Percentiles rank a stretch among this genome's conserved stretches.
phyloP scores from a whole-genome alignment of 257 asterid species.

The Solanum chilense region DNA sequence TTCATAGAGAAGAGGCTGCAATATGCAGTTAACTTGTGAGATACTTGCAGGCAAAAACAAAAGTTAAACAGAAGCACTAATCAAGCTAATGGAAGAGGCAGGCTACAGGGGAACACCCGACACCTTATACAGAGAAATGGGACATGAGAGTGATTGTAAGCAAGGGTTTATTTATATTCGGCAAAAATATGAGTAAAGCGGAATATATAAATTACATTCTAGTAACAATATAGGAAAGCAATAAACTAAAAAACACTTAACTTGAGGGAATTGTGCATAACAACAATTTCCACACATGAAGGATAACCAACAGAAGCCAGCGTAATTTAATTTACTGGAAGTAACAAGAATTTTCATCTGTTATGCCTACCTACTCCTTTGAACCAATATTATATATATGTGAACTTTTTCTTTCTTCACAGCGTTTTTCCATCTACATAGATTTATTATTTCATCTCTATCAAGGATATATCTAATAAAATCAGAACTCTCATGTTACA shows the following conservation, averaged over 20 bases:
- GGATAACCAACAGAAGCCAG: not conserved
- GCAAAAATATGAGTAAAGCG: not conserved
- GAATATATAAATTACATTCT: not conserved
- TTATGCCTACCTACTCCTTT: not conserved
- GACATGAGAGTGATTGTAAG: not conserved
- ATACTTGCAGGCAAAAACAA: not conserved
- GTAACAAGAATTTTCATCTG: not conserved
- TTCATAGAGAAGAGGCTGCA: conserved; percentile 43
- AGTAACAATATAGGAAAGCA: not conserved
- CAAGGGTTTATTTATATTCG: not conserved
- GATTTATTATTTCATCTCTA: no score
- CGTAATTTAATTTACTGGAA: not conserved
- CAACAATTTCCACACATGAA: not conserved
- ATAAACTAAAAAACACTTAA: not conserved
- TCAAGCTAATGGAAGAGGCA: not conserved
- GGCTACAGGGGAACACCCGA: not conserved
- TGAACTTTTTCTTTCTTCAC: no score
- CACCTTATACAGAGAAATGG: not conserved
- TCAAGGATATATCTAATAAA: not conserved
- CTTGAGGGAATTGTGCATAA: not conserved
- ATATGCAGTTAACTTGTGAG: conserved; percentile 9
- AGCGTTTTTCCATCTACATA: no score
- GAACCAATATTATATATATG: not conserved
- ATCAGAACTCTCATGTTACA: not conserved
- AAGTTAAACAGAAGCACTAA: not conserved